Evolutionary conservation across 78 protist genomes (phyloP).

Genomic region (Abeoforma whisleri): DNA sequence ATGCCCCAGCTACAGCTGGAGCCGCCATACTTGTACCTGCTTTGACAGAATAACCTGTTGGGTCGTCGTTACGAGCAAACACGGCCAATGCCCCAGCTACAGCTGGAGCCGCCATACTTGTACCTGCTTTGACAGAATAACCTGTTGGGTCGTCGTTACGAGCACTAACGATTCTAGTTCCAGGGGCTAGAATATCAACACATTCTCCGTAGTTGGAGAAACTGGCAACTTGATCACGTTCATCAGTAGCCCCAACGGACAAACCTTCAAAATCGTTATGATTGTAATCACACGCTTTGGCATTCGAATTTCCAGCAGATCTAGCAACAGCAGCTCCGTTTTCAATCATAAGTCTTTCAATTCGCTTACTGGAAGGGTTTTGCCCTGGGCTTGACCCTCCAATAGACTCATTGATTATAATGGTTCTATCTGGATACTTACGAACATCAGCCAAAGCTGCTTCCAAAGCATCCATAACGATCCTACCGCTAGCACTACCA

Average conservation of each 20-base stretch:
- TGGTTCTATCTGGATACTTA: background rate
- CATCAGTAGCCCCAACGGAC: slow-evolving; percentile 22
- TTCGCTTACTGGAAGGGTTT: background rate
- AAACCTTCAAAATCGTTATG: background rate
- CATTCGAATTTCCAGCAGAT: slow-evolving; percentile 22
- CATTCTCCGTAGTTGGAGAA: slow-evolving; percentile 37
- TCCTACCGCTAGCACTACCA: slow-evolving; percentile 12
- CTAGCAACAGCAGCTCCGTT: slow-evolving; percentile 32
- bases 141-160: background rate
- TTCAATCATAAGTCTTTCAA: too few relatives aligned
- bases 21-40: slow-evolving; percentile 18
- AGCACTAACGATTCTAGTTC: slow-evolving; percentile 4
- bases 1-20: slow-evolving; percentile 28
- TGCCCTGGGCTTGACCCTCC: too few relatives aligned
- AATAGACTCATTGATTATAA: background rate
- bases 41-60: too few relatives aligned
- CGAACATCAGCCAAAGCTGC: background rate
- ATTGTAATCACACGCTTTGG: slow-evolving; percentile 19
- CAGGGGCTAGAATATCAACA: slow-evolving; percentile 34
- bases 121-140: background rate
- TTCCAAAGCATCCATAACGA: background rate
- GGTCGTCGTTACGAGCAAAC: too few relatives aligned
- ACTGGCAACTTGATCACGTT: background rate
- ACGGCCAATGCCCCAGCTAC: slow-evolving; percentile 35
- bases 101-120: slow-evolving; percentile 16